phyloP scores from a whole-genome alignment of 345 rosid genomes.

The Melastoma malabathricum region DNA sequence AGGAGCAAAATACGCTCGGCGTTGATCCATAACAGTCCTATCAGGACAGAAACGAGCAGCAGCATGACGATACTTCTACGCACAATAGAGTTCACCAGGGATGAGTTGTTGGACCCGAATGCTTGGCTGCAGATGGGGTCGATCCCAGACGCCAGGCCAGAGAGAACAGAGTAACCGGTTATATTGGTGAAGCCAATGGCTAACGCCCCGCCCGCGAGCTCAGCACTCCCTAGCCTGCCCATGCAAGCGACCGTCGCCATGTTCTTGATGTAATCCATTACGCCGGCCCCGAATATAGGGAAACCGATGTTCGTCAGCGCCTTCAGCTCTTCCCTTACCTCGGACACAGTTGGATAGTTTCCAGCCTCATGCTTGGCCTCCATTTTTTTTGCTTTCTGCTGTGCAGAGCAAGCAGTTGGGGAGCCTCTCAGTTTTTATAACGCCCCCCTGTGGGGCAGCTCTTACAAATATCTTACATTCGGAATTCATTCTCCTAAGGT shows the following conservation, averaged over 20 bases:
- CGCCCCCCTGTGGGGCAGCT: too few relatives aligned
- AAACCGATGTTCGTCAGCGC: slow-evolving; percentile 47
- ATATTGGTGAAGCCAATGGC: slow-evolving; percentile 91
- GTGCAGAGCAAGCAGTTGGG: too few relatives aligned
- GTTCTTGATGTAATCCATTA: slow-evolving; percentile 57
- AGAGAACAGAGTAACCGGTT: slow-evolving; percentile 80
- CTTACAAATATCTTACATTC: too few relatives aligned
- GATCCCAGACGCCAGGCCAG: slow-evolving; percentile 87
- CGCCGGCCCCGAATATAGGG: slow-evolving; percentile 63
- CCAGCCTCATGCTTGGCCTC: not conserved
- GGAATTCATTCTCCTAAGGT: too few relatives aligned
- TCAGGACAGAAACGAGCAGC: slow-evolving; percentile 47
- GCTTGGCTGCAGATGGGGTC: slow-evolving; percentile 88
- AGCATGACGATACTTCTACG: slow-evolving; percentile 54
- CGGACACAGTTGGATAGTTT: slow-evolving; percentile 42
- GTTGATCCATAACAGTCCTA: slow-evolving; percentile 53
- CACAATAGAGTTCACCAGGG: slow-evolving; percentile 36
- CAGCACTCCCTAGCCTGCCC: slow-evolving; percentile 82
- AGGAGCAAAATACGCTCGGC: slow-evolving; percentile 53
- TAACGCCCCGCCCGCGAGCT: slow-evolving; percentile 85
- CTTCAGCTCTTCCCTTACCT: slow-evolving; percentile 75
- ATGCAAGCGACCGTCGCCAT: slow-evolving; percentile 67
- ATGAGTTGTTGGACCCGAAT: slow-evolving; percentile 51
- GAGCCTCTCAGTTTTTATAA: too few relatives aligned
- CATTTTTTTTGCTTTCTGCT: too few relatives aligned